Conservation (phyloP, 192 early-diverging fungal genomes). For the Backusella macrospora region DNA sequence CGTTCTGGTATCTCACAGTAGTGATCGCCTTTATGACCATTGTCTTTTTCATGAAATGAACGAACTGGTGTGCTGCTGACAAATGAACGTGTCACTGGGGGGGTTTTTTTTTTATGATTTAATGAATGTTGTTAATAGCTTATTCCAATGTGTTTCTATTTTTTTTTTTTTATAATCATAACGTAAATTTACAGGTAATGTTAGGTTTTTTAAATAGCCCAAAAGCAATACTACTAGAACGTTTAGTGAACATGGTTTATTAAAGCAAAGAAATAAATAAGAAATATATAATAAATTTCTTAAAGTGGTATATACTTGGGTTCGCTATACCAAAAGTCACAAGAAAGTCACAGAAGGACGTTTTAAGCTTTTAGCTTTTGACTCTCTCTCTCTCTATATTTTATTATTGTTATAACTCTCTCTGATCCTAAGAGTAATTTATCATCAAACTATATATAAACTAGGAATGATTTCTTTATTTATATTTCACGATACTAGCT, state of each 20-base stretch:
- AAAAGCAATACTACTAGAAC: background rate
- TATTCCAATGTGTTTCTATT: background rate
- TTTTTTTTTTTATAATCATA: background rate
- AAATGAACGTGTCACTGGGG: slow-evolving; percentile 8
- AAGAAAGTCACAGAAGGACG: background rate
- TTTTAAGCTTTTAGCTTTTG: no score
- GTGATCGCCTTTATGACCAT: slow-evolving; percentile 26
- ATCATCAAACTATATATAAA: no score
- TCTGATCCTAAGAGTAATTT: no score
- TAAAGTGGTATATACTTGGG: background rate
- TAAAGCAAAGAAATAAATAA: background rate
- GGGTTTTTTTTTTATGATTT: background rate
- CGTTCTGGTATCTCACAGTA: slow-evolving; percentile 61
- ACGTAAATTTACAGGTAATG: background rate
- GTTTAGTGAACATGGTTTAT: background rate
- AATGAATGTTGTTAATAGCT: background rate
- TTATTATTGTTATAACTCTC: no score
- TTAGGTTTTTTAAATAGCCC: background rate
- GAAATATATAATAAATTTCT: background rate
- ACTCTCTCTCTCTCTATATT: no score
- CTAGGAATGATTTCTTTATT: no score
- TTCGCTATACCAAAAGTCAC: background rate
- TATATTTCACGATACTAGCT: no score
- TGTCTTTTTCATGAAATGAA: slow-evolving; percentile 23
- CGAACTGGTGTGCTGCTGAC: background rate